These are phyloP conservation scores for Liriodendron chinense DNA, from an alignment of 164 flowering plant species.

Conservation along the genomic window DNA sequence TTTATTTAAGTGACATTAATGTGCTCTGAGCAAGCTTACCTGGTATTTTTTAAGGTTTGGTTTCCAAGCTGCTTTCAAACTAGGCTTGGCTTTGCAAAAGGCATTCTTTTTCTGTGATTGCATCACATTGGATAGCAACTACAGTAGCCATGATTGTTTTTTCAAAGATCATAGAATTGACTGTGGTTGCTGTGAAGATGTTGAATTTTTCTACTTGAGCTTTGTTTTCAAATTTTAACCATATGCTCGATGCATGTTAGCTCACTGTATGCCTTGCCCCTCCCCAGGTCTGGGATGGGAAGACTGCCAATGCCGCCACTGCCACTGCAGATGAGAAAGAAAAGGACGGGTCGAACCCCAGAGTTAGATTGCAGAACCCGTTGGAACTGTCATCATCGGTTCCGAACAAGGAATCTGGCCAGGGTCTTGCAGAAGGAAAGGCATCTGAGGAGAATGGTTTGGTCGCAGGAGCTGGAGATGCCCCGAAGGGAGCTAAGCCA, in stretches of 20 bases:
- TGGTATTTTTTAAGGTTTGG: too few species aligned
- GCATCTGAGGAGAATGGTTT: conserved; percentile 32
- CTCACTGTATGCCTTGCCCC: background rate
- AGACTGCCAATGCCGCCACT: conserved; percentile 22
- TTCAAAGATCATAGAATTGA: too few species aligned
- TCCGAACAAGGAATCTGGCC: conserved; percentile 25
- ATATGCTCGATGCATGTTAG: too few species aligned
- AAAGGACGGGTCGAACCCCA: conserved; percentile 25
- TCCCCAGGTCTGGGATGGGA: conserved; percentile 69
- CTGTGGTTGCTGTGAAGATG: background rate
- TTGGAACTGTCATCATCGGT: conserved; percentile 29
- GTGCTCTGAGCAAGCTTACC: too few species aligned
- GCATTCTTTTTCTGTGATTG: too few species aligned
- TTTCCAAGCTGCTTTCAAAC: too few species aligned
- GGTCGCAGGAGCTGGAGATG: conserved; percentile 34
- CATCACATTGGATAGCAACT: too few species aligned
- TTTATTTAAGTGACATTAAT: too few species aligned
- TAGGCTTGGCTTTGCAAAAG: too few species aligned
- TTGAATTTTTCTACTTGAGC: background rate
- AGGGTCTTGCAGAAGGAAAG: conserved; percentile 30
- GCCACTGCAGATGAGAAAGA: conserved; percentile 35
- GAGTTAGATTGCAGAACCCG: conserved; percentile 30
- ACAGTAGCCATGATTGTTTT: background rate
- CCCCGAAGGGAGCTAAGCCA: conserved; percentile 35
- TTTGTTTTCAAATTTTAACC: background rate